phyloP scores from a whole-genome alignment of 208 protist species.

The Trypanosoma theileri region DNA sequence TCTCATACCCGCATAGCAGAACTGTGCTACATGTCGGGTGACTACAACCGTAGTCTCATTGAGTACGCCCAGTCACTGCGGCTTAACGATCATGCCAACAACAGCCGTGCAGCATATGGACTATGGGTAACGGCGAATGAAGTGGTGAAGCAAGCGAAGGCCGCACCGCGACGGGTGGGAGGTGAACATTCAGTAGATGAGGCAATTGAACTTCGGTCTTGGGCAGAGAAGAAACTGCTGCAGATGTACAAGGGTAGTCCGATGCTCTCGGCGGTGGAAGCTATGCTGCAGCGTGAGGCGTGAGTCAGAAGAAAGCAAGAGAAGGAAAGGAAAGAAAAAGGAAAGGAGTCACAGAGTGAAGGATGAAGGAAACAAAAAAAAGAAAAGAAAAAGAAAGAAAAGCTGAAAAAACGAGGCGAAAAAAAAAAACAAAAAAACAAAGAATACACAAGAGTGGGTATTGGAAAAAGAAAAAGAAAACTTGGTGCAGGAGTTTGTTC shows the following conservation, averaged over 20 bases:
- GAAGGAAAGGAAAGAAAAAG: constrained; percentile 4
- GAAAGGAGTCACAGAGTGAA: background rate
- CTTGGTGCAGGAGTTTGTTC: too few species aligned
- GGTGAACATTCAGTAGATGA: constrained; percentile 40
- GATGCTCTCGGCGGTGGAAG: constrained; percentile 59
- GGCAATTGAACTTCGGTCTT: constrained; percentile 54
- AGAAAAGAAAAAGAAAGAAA: background rate
- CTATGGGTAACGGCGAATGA: constrained; percentile 64
- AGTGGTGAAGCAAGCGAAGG: constrained; percentile 46
- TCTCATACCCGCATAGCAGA: constrained; percentile 68
- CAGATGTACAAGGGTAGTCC: constrained; percentile 74
- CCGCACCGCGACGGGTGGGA: constrained; percentile 29
- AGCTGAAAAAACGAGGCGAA: background rate
- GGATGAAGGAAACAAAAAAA: background rate
- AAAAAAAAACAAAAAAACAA: background rate
- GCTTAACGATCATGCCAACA: constrained; percentile 71
- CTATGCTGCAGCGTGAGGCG: constrained; percentile 52
- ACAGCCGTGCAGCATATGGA: constrained; percentile 74
- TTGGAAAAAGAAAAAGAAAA: background rate
- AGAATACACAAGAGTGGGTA: background rate
- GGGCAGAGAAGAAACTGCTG: constrained; percentile 59
- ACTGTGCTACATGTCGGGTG: constrained; percentile 68
- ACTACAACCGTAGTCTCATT: constrained; percentile 45
- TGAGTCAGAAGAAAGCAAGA: background rate
- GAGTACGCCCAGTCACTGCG: constrained; percentile 83